Evolutionary conservation across 139 green algal genomes (phyloP).

Genomic region (Chlamydomonas sp.): DNA sequence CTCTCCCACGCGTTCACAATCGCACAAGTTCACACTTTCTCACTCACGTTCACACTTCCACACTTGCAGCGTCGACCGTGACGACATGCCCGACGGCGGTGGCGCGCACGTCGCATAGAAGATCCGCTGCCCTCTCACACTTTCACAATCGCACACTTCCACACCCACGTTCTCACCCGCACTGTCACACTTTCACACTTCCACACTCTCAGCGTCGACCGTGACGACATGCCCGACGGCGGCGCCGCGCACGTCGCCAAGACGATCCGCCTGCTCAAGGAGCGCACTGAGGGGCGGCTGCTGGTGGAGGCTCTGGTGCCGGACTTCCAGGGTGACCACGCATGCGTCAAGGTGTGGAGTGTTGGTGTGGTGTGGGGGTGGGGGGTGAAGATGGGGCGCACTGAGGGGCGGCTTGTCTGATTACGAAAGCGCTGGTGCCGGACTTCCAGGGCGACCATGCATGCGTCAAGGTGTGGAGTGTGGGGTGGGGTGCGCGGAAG

Average conservation of each 20-base stretch:
- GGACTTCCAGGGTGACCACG: constrained; percentile 78
- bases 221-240: constrained; percentile 91
- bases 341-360: constrained; percentile 7
- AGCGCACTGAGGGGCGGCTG: constrained; percentile 56
- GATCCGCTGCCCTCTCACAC: too few relatives aligned
- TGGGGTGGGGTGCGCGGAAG: too few relatives aligned
- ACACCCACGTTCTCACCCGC: too few relatives aligned
- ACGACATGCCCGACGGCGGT: constrained; percentile 91
- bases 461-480: constrained; percentile 10
- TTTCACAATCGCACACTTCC: too few relatives aligned
- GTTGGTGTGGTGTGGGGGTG: too few relatives aligned
- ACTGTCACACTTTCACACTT: background rate
- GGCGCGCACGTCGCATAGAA: constrained; percentile 81
- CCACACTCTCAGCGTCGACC: constrained; percentile 68
- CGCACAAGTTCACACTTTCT: too few relatives aligned
- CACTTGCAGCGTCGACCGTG: constrained; percentile 91
- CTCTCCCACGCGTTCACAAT: too few relatives aligned
- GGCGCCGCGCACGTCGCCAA: constrained; percentile 79
- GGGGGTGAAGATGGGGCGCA: too few relatives aligned
- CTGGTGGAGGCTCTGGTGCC: constrained; percentile 92
- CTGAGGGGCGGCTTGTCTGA: too few relatives aligned
- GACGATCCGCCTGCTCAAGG: constrained; percentile 77
- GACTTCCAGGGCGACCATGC: constrained; percentile 3
- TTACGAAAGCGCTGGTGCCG: too few relatives aligned
- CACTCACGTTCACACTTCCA: too few relatives aligned